Evolutionary conservation across 805 yeast species (phyloP).

Genomic region (Saturnispora quitensis): DNA sequence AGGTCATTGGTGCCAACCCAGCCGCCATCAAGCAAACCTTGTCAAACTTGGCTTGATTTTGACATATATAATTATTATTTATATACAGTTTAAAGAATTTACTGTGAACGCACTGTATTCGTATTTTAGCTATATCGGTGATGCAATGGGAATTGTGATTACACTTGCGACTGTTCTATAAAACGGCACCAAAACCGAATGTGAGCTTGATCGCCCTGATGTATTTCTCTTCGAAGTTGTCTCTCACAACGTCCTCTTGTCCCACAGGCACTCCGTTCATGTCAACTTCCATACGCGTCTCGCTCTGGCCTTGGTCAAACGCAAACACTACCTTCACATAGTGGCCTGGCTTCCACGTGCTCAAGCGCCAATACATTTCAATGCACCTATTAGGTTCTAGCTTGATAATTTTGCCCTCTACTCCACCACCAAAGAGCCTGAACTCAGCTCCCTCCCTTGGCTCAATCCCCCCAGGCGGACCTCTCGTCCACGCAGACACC

Average conservation of each 20-base stretch:
- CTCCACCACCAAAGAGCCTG: conserved; percentile 79
- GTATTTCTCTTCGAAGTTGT: conserved; percentile 83
- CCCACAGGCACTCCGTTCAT: conserved; percentile 93
- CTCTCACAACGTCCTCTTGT: conserved; percentile 79
- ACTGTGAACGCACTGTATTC: neutral
- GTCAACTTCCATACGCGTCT: conserved; percentile 64
- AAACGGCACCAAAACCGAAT: conserved; percentile 92
- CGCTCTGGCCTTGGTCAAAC: conserved; percentile 72
- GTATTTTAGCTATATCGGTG: too few relatives aligned
- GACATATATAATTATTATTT: neutral
- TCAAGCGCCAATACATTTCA: conserved; percentile 76
- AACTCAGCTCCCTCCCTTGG: conserved; percentile 54
- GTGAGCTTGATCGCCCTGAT: conserved; percentile 82
- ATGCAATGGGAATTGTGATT: too few relatives aligned
- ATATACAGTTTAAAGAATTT: neutral
- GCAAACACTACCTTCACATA: conserved; percentile 58
- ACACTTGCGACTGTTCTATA: conserved; percentile 28
- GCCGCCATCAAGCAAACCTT: conserved; percentile 63
- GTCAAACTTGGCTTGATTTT: conserved; percentile 23
- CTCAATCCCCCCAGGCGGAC: conserved; percentile 47
- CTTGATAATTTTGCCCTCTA: conserved; percentile 58
- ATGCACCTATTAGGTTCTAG: conserved; percentile 52
- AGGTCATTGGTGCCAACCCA: conserved; percentile 87
- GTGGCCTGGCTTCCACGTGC: conserved; percentile 83
- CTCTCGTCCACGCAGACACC: conserved; percentile 86